Evolutionary conservation across 768 basidiomycete genomes (phyloP), one percentile per base, ranked within the genome.

Genomic region (Myochromella boudieri): DNA sequence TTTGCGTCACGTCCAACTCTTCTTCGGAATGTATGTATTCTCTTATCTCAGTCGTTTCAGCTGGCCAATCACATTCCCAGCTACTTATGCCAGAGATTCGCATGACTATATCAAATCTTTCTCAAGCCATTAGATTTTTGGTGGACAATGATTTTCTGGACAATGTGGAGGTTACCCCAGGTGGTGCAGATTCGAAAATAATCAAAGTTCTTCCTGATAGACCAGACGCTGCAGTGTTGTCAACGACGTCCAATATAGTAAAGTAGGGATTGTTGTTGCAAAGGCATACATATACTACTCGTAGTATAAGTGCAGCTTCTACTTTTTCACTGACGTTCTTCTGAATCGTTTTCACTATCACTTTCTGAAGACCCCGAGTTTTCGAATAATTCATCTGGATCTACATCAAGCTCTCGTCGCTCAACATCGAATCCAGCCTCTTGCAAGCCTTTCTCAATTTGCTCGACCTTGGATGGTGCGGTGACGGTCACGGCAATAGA

Each of bases 81-180:
- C 69, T 97, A 10, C 75, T 97, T 4, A 70, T 86, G 15, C 89
- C 87, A 10, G 93, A 95, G 61, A 93, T 95, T 29, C 81, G 86
- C 22, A 75, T 89, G 53, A 95, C 94, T 0, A 77, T 94, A 3
- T 95, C 92, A 1, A 94, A 94, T 64, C 74, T 97, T 4, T 93
- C 93, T 0, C 95, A 97, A 63, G 91, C 90, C 4, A 90, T 97
- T 53, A 82, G 78, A 24, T 97, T 97, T 65, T 65, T 95, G 14
- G 92, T 91, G 1, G 87, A 89, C 51, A 97, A 97, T 53, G 84
- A 93, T 59, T 92, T 95, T 66, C 68, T 97, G 27, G 70, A 75
- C 36, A 79, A 78, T 24, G 91, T 95, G 1, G 95, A 97, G 64
- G 64, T 87, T 21, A 78, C 74, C 36, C 86, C 89, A 12, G 95